Conservation (phyloP, 495 filamentous ascomycete genomes). For the Penicillium soppii region DNA sequence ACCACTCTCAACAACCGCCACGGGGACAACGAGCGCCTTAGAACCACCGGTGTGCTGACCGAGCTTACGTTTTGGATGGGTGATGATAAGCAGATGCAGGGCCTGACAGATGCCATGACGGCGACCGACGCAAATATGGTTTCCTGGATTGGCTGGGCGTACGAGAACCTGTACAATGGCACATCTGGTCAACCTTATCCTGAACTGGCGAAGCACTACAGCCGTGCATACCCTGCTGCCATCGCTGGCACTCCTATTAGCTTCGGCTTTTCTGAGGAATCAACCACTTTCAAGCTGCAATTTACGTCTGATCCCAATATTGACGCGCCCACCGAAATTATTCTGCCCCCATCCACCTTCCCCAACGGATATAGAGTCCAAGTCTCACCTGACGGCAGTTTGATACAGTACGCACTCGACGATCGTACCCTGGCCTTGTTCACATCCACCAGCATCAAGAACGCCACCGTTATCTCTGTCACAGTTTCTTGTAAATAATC, state of each 20-base stretch:
- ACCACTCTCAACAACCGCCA: conserved; percentile 15
- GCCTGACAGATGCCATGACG: conserved; percentile 15
- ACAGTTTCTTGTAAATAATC: conserved; percentile 9
- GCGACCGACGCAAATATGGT: conserved; percentile 19
- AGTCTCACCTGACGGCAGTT: conserved; percentile 10
- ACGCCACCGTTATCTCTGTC: conserved; percentile 10
- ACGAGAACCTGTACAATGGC: conserved; percentile 17
- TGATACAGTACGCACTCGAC: conserved; percentile 8
- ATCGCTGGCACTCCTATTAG: conserved; percentile 14
- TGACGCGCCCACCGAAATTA: conserved; percentile 13
- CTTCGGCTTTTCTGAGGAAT: conserved; percentile 13
- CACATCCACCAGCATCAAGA: conserved; percentile 8
- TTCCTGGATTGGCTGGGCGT: conserved; percentile 21
- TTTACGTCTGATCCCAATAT: conserved; percentile 14
- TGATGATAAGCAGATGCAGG: conserved; percentile 17
- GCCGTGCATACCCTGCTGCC: conserved; percentile 14
- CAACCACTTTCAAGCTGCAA: conserved; percentile 9
- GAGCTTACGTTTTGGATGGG: conserved; percentile 20
- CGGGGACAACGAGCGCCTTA: conserved; percentile 14
- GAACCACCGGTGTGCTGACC: conserved; percentile 9
- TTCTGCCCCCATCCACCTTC: conserved; percentile 13
- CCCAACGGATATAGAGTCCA: conserved; percentile 10
- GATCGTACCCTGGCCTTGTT: conserved; percentile 15
- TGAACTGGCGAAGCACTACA: conserved; percentile 15
- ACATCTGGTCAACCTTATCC: conserved; percentile 11